Conservation (phyloP, 441 rosid genomes). For the Metrosideros polymorpha region DNA sequence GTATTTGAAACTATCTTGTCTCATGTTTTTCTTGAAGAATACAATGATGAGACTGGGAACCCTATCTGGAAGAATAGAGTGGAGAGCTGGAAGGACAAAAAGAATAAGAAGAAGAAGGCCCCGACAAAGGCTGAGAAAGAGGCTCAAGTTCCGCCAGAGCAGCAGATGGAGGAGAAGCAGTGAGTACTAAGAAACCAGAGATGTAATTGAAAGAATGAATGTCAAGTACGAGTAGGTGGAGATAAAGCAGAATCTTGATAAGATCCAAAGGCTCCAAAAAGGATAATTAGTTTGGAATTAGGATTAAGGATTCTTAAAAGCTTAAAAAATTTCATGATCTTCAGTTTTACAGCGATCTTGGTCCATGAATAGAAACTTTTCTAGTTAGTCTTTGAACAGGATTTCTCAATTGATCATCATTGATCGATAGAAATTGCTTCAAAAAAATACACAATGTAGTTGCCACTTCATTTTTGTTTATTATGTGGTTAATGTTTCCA, state of each 20-base stretch:
- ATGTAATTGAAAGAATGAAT: neutral
- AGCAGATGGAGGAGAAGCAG: constrained; percentile 80
- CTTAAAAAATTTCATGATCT: neutral
- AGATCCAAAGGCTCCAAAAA: neutral
- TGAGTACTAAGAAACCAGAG: constrained; percentile 21
- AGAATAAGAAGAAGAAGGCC: constrained; percentile 66
- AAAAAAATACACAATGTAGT: neutral
- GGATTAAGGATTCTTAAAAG: neutral
- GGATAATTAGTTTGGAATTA: neutral
- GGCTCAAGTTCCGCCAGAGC: constrained; percentile 61
- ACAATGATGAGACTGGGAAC: constrained; percentile 75
- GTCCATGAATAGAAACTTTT: neutral
- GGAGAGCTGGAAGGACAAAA: constrained; percentile 97
- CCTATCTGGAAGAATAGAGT: constrained; percentile 98
- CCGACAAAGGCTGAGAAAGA: constrained; percentile 48
- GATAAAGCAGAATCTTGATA: neutral
- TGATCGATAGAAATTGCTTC: neutral
- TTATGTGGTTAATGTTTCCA: neutral
- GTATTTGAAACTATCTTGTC: neutral
- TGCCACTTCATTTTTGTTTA: neutral
- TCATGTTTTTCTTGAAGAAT: constrained; percentile 36
- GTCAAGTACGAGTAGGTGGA: neutral
- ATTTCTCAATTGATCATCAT: neutral
- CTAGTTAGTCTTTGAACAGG: neutral
- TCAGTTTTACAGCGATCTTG: neutral